These are phyloP conservation scores for Camelina neglecta DNA, from an alignment of 345 rosid species.

Conservation along the genomic window DNA sequence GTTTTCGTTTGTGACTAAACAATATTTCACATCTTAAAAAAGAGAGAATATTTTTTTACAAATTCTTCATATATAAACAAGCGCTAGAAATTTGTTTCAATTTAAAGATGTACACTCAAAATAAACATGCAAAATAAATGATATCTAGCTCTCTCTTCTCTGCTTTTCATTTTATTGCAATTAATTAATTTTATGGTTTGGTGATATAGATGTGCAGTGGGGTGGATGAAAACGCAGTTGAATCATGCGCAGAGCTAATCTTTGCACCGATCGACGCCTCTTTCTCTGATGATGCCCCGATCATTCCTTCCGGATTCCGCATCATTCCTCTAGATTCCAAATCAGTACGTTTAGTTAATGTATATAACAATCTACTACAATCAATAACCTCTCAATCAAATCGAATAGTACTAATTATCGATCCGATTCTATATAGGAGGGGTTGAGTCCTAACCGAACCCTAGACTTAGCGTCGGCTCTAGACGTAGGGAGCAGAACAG, in stretches of 20 bases:
- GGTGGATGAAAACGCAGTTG: conserved; percentile 85
- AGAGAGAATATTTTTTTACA: too few species aligned
- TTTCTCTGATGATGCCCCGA: conserved; percentile 93
- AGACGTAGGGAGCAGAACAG: conserved; percentile 70
- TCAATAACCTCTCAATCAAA: background rate
- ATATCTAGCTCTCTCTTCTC: background rate
- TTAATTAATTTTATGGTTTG: conserved; percentile 12
- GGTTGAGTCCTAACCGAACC: conserved; percentile 88
- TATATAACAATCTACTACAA: background rate
- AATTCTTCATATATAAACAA: background rate
- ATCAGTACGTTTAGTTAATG: conserved; percentile 50
- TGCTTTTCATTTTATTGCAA: background rate
- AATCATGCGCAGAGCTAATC: conserved; percentile 82
- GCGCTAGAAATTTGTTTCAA: too few species aligned
- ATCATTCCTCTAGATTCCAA: conserved; percentile 90
- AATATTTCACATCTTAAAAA: too few species aligned
- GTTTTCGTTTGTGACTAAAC: too few species aligned
- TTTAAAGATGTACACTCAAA: background rate
- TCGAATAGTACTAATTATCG: conserved; percentile 1
- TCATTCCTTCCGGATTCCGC: conserved; percentile 95
- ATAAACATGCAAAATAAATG: background rate
- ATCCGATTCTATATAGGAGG: conserved; percentile 54
- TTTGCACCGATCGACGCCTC: conserved; percentile 98
- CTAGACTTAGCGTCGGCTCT: conserved; percentile 95
- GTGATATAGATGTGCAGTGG: conserved; percentile 85